Conservation (phyloP, 2,329 filamentous ascomycete genomes). For the Diaporthe ampelina region DNA sequence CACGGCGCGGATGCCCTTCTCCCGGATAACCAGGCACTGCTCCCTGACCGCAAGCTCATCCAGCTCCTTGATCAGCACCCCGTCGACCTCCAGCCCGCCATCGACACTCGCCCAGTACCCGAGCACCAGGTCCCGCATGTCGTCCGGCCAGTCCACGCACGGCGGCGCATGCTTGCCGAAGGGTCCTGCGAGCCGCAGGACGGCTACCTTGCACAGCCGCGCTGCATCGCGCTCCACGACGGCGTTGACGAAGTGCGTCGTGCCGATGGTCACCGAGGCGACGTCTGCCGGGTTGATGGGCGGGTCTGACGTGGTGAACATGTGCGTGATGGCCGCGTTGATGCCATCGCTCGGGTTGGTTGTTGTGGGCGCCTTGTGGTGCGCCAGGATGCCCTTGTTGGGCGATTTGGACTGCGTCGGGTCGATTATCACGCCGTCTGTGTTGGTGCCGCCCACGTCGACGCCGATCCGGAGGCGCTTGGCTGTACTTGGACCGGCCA, state of each 20-base stretch:
- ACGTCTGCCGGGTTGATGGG: slow-evolving; percentile 54
- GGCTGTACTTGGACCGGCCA: neutral
- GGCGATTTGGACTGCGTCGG: slow-evolving; percentile 50
- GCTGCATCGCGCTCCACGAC: slow-evolving; percentile 66
- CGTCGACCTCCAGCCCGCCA: slow-evolving; percentile 68
- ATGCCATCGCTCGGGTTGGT: slow-evolving; percentile 63
- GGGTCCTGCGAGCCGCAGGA: slow-evolving; percentile 67
- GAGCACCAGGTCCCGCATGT: slow-evolving; percentile 62
- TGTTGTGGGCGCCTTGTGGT: slow-evolving; percentile 65
- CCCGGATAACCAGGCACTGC: slow-evolving; percentile 55
- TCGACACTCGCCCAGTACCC: slow-evolving; percentile 61
- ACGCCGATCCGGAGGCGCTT: slow-evolving; percentile 58
- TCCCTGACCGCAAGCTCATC: slow-evolving; percentile 56
- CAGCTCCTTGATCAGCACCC: slow-evolving; percentile 60
- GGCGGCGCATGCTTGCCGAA: slow-evolving; percentile 66
- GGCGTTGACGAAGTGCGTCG: slow-evolving; percentile 72
- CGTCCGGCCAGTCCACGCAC: slow-evolving; percentile 66
- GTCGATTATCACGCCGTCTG: slow-evolving; percentile 66
- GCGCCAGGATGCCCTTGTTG: slow-evolving; percentile 61
- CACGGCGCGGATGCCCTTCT: slow-evolving; percentile 60
- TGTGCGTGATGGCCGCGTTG: slow-evolving; percentile 57
- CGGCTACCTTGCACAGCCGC: slow-evolving; percentile 64
- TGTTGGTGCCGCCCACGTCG: slow-evolving; percentile 67
- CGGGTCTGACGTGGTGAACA: slow-evolving; percentile 53
- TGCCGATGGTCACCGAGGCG: slow-evolving; percentile 66